These are phyloP conservation scores for Pseudophaeomoniella oleicola DNA, from an alignment of 2,329 filamentous ascomycete genomes.

Conservation along the genomic window DNA sequence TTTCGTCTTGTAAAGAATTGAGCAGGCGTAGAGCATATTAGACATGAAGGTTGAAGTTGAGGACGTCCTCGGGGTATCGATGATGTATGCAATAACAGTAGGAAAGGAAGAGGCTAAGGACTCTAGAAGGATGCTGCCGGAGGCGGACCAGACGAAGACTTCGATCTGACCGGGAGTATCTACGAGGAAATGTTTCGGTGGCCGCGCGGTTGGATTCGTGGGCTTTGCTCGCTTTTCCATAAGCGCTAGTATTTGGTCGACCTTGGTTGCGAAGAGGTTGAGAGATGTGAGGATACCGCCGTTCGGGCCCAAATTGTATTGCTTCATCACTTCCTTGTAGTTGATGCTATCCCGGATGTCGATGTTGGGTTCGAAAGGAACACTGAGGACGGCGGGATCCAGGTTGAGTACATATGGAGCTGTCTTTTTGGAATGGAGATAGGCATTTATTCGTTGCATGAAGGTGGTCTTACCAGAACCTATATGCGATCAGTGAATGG, in stretches of 20 bases:
- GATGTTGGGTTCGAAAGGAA: conserved; percentile 94
- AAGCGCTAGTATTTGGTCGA: conserved; percentile 81
- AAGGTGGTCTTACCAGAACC: conserved; percentile 99
- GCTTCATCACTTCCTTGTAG: conserved; percentile 99
- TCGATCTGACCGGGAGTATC: conserved; percentile 98
- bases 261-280: conserved; percentile 94
- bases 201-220: conserved; percentile 45
- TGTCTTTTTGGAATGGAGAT: conserved; percentile 67
- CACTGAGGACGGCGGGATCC: conserved; percentile 82
- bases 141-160: conserved; percentile 96
- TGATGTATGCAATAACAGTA: conserved; percentile 92
- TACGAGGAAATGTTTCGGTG: conserved; percentile 72
- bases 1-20: conserved; percentile 96
- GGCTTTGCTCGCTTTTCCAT: conserved; percentile 75
- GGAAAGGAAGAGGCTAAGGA: conserved; percentile 88
- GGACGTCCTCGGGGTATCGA: conserved; percentile 85
- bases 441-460: conserved; percentile 93
- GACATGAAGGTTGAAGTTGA: conserved; percentile 98
- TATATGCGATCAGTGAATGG: conserved; percentile 16
- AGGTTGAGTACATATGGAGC: conserved; percentile 95
- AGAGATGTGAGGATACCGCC: conserved; percentile 90
- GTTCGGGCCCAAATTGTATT: conserved; percentile 95
- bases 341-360: conserved; percentile 98
- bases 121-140: conserved; percentile 83
- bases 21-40: conserved; percentile 99